Percentiles rank a stretch among this genome's conserved stretches.
Conservation (phyloP, 2,329 filamentous ascomycete species). For the Onygena corvina region DNA sequence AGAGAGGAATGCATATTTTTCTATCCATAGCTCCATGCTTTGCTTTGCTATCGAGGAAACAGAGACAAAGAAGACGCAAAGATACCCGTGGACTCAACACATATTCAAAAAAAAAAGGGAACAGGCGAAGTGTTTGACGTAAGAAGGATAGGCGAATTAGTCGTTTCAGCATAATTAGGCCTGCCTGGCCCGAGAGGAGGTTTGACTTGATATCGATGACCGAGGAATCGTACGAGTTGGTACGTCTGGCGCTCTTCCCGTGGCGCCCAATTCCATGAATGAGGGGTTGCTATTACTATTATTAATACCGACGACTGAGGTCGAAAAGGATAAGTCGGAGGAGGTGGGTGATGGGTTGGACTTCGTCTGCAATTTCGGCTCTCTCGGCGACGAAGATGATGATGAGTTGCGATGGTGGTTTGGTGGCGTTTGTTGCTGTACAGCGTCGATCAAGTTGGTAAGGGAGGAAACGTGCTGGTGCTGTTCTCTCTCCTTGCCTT, state of each 20-base stretch:
- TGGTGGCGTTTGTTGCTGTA: constrained; percentile 5
- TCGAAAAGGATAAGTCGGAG: constrained; percentile 16
- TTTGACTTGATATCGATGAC: neutral
- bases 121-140: neutral
- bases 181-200: neutral
- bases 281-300: constrained; percentile 3
- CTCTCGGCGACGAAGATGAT: neutral
- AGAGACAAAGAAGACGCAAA: neutral
- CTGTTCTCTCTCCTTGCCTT: constrained; percentile 15
- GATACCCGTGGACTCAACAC: neutral
- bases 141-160: neutral
- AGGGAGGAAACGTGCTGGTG: constrained; percentile 14
- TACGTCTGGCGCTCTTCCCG: neutral
- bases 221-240: neutral
- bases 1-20: constrained; percentile 1
- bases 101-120: neutral
- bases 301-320: constrained; percentile 18
- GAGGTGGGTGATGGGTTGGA: constrained; percentile 6
- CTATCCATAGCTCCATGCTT: neutral
- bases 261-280: neutral
- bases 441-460: constrained; percentile 11
- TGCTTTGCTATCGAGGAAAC: neutral
- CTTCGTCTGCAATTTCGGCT: constrained; percentile 1
- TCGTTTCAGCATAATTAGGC: neutral
- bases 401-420: neutral